Evolutionary conservation across 129 eudicot genomes (phyloP).

Genomic region (Deinandra increscens): DNA sequence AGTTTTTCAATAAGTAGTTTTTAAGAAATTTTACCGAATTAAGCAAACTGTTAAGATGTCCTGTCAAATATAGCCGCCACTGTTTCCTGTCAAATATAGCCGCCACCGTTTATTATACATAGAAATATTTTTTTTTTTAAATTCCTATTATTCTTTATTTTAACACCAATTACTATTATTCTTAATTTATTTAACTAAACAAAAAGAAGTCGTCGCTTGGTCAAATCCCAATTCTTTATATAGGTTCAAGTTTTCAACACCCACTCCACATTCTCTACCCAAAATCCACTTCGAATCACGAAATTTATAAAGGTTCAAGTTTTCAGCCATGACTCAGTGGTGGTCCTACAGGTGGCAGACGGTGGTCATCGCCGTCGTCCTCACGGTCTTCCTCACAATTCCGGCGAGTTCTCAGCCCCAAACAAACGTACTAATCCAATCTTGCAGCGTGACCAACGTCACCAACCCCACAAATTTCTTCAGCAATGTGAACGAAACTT

Average conservation of each 20-base stretch:
- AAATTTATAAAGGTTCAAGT: too few species aligned
- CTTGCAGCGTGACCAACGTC: conserved; percentile 58
- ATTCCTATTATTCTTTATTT: too few species aligned
- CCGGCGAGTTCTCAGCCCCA: conserved; percentile 59
- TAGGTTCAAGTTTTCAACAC: neutral
- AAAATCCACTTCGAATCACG: conserved; percentile 7
- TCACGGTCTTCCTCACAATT: conserved; percentile 4
- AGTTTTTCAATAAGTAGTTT: too few species aligned
- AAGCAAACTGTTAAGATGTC: too few species aligned
- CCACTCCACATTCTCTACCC: conserved; percentile 1
- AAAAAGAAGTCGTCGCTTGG: conserved; percentile 13
- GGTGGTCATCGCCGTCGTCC: conserved; percentile 25
- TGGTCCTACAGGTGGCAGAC: conserved; percentile 24
- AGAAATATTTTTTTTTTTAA: too few species aligned
- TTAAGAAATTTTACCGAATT: too few species aligned
- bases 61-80: neutral
- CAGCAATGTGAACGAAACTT: conserved; percentile 52
- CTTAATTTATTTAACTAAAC: neutral
- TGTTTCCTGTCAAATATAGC: neutral
- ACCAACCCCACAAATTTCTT: conserved; percentile 37
- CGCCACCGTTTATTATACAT: neutral
- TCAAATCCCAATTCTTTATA: conserved; percentile 12
- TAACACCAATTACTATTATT: neutral
- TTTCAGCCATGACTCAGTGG: conserved; percentile 23
- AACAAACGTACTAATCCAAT: conserved; percentile 44